Evolutionary conservation across 2,329 filamentous ascomycete species (phyloP), one percentile per base, ranked within the genome.

Genomic region (Corynespora cassiicola): DNA sequence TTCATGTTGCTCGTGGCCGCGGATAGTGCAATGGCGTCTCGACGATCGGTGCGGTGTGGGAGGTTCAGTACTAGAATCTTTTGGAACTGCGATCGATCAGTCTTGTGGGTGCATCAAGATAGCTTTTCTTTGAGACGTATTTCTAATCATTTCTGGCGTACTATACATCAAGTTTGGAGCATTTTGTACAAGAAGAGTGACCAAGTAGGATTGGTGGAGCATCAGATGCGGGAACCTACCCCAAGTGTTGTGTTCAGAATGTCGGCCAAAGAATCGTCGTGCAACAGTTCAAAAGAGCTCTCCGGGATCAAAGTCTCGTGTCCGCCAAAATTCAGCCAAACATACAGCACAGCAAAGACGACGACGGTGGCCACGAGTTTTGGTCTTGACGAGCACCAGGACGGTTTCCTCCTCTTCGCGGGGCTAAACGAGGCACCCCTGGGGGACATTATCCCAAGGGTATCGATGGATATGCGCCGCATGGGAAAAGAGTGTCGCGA

Each of bases 41-140:
- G 70, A 10, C 77, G 73, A 45, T 82, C 79, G 16, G 71, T 75
- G 2, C 79, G 69, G 7, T 68, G 68, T 0, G 76, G 75, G 3
- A 82, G 69, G 31, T 77, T 79, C 30, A 82, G 71, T 14, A 78
- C 76, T 33, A 80, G 70, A 7, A 82, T 75, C 39, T 77, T 71
- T 28, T 76, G 68, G 47, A 82, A 82, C 78, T 80, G n/a, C 8
- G 22, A 8, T 24, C 22, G 22, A n/a, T 8, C 22, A 24, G 22
- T 24, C n/a, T n/a, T n/a, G n/a, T n/a, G n/a, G n/a, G n/a, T n/a
- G n/a, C n/a, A n/a, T n/a, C n/a, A n/a, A n/a, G n/a, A n/a, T n/a
- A n/a, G n/a, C n/a, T n/a, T n/a, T n/a, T n/a, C n/a, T n/a, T n/a
- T n/a, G n/a, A n/a, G n/a, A n/a, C n/a, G n/a, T n/a, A n/a, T n/a